Evolutionary conservation across 2,329 filamentous ascomycete genomes (phyloP).

Genomic region (Talaromyces sp.): DNA sequence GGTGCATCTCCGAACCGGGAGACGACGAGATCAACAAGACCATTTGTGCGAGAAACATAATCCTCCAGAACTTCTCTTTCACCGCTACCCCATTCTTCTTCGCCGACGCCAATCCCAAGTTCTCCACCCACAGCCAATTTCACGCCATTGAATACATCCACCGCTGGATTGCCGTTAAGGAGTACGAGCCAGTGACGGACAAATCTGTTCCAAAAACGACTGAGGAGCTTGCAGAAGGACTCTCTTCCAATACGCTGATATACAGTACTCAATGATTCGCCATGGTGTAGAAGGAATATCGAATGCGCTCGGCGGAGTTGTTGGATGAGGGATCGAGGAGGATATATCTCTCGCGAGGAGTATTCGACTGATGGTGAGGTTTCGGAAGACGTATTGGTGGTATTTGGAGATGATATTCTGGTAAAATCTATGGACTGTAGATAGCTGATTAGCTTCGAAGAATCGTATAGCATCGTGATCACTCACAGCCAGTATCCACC

Average conservation of each 20-base stretch:
- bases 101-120: conserved; percentile 87
- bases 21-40: conserved; percentile 82
- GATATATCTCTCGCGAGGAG: conserved; percentile 85
- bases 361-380: conserved; percentile 62
- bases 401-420: conserved; percentile 58
- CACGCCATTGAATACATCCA: conserved; percentile 74
- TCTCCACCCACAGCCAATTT: conserved; percentile 89
- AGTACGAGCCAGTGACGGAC: conserved; percentile 76
- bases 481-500: conserved; percentile 92
- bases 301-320: conserved; percentile 80
- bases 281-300: conserved; percentile 85
- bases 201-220: conserved; percentile 76
- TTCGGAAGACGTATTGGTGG: conserved; percentile 38
- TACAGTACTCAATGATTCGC: conserved; percentile 66
- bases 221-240: conserved; percentile 68
- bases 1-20: conserved; percentile 71
- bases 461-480: not conserved
- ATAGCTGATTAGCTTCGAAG: conserved; percentile 14
- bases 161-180: conserved; percentile 81
- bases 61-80: conserved; percentile 91
- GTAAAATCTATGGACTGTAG: conserved; percentile 75
- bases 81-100: conserved; percentile 90
- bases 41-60: conserved; percentile 73
- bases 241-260: conserved; percentile 62
- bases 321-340: conserved; percentile 69